Percentiles rank a stretch among this genome's conserved stretches.
Evolutionary conservation across 495 filamentous ascomycete species (phyloP).

Genomic region (Aspergillus olivimuriae): DNA sequence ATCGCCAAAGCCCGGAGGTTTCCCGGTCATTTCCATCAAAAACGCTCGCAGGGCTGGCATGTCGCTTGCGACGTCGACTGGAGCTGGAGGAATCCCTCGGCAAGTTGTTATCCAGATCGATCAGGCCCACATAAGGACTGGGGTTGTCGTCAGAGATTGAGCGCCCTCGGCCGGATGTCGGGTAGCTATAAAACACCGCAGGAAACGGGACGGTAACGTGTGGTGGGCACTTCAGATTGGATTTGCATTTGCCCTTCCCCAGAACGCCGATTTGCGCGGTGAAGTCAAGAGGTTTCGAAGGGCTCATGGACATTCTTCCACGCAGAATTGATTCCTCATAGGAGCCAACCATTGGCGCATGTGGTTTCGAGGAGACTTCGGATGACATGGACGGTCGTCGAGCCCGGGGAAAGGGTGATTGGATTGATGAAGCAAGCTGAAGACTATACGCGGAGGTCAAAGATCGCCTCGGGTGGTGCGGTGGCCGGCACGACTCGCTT

Average conservation of each 20-base stretch:
- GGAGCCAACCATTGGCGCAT: constrained; percentile 93
- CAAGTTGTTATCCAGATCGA: constrained; percentile 82
- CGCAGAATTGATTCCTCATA: constrained; percentile 96
- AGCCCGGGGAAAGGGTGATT: constrained; percentile 50
- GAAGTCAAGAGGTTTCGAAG: constrained; percentile 89
- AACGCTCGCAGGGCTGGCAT: constrained; percentile 39
- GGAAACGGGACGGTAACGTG: constrained; percentile 93
- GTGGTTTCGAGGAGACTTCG: constrained; percentile 69
- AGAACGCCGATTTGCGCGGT: constrained; percentile 93
- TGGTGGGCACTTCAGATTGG: constrained; percentile 76
- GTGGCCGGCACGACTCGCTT: constrained; percentile 52
- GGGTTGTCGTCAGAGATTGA: constrained; percentile 70
- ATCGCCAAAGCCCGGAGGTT: constrained; percentile 4
- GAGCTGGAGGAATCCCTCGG: constrained; percentile 37
- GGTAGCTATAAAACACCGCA: constrained; percentile 94
- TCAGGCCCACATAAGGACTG: constrained; percentile 91
- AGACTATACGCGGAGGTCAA: constrained; percentile 56
- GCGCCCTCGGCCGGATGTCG: constrained; percentile 53
- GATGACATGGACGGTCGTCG: constrained; percentile 68
- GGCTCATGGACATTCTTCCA: constrained; percentile 94
- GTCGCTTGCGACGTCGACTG: constrained; percentile 36
- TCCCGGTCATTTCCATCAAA: constrained; percentile 8
- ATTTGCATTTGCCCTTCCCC: constrained; percentile 83
- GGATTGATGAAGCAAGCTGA: constrained; percentile 51
- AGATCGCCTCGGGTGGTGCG: constrained; percentile 67